Base-by-base conservation (phyloP, 192 early-diverging fungal species). In the Coemansia sp. region DNA sequence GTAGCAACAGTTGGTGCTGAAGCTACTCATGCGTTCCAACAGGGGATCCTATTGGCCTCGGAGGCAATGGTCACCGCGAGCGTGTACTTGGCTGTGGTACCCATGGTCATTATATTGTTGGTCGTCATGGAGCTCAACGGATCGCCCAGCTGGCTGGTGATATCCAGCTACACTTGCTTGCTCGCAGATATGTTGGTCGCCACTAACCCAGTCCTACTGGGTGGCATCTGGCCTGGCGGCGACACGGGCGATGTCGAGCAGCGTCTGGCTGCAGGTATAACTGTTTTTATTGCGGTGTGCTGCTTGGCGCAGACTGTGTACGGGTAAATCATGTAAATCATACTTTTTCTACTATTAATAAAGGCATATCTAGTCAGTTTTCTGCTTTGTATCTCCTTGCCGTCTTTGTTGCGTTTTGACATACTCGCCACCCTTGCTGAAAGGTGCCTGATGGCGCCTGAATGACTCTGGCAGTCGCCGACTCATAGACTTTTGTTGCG, bases 381-480 rank as follows among this genome's bases (percentile, higher is more conserved):
- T 31, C 29, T 41, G 37, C 45, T n/a, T 10, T 10, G 61, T 27
- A 37, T 37, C 10, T 39, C n/a, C 40, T 35, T 37, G 29, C 64
- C 37, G 62, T 39, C n/a, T 24, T 35, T 37, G 29, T 50, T 27
- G 62, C 54, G 33, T 59, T 29, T 41, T 29, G 24, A 77, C 79
- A 36, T 68, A 69, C 68, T 81, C 79, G 44, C 74, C 72, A 35
- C 73, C 73, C 61, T 71, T 76, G 27, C 51, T 54, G 44, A 81
- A 81, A 4, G 79, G 79, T 27, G 51, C 67, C 48, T 54, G 68
- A 59, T 76, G 70, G 6, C 65, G 63, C 51, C 72, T 63, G 54
- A 70, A 77, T 46, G 76, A 74, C 36, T 81, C 79, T 29, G 79
- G 79, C 65, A 81, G 76, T 16, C 79, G 70, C 27, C 79, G 73